Percentiles rank a stretch among this genome's conserved stretches.
Conservation (phyloP, 371 early-diverging fungal species). For the Mucor velutinosus region DNA sequence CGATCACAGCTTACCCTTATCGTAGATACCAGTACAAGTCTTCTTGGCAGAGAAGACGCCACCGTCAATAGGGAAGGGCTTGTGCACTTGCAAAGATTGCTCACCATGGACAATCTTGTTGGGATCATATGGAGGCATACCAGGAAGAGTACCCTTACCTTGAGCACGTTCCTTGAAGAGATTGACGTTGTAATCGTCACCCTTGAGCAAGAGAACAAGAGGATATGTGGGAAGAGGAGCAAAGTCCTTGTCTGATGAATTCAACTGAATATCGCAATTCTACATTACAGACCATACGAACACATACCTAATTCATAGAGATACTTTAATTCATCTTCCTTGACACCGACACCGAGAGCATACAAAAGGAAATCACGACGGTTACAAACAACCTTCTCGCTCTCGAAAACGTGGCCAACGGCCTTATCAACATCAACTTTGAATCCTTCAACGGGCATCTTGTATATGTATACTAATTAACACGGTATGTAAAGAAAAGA, state of each 20-base stretch:
- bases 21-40: constrained; percentile 60
- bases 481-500: background rate
- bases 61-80: constrained; percentile 60
- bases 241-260: constrained; percentile 57
- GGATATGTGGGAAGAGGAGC: constrained; percentile 76
- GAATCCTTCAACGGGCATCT: constrained; percentile 39
- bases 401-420: constrained; percentile 24
- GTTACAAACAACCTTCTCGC: constrained; percentile 56
- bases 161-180: constrained; percentile 56
- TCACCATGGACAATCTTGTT: constrained; percentile 79
- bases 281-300: background rate
- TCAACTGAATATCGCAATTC: background rate
- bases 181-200: constrained; percentile 63
- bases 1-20: constrained; percentile 46
- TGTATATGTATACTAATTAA: background rate
- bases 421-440: constrained; percentile 34
- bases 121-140: constrained; percentile 71
- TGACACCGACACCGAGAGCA: constrained; percentile 68
- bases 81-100: constrained; percentile 62
- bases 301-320: constrained; percentile 66
- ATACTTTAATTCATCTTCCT: constrained; percentile 61
- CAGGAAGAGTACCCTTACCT: constrained; percentile 49
- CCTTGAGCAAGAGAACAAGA: constrained; percentile 66
- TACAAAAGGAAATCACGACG: constrained; percentile 73
- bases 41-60: constrained; percentile 61